Percentiles rank a stretch among this genome's conserved stretches.
These are phyloP conservation scores for Lenzites betulinus DNA, from an alignment of 768 basidiomycete species.

Conservation along the genomic window DNA sequence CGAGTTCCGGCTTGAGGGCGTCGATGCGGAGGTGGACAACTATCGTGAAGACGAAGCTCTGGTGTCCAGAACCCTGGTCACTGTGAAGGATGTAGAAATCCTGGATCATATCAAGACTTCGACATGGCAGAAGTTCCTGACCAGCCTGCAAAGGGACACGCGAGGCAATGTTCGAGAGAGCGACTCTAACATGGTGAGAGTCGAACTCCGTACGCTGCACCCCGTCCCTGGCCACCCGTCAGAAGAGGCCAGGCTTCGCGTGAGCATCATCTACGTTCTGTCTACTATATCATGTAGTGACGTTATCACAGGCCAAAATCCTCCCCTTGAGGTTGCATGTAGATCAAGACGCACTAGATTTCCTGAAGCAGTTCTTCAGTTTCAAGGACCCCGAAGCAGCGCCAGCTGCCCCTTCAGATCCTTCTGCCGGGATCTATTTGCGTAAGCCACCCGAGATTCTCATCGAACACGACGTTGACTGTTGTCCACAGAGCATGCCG, in stretches of 20 bases:
- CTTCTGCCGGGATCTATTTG: constrained; percentile 62
- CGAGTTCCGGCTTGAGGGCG: constrained; percentile 72
- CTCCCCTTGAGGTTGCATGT: constrained; percentile 90
- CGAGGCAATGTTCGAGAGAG: constrained; percentile 89
- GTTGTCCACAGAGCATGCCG: constrained; percentile 72
- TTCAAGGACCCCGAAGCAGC: constrained; percentile 68
- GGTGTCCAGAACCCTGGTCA: constrained; percentile 67
- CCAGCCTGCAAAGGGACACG: constrained; percentile 79
- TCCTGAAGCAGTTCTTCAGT: constrained; percentile 93
- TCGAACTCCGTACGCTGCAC: constrained; percentile 75
- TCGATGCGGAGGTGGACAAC: constrained; percentile 68
- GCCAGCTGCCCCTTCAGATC: constrained; percentile 37
- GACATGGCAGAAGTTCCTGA: constrained; percentile 97
- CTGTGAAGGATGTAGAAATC: constrained; percentile 79
- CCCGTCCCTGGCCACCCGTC: constrained; percentile 67
- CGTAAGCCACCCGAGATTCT: constrained; percentile 48
- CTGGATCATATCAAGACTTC: constrained; percentile 98
- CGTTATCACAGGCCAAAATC: constrained; percentile 70
- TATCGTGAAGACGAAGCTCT: constrained; percentile 56
- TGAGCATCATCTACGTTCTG: constrained; percentile 36
- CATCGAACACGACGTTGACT: background rate
- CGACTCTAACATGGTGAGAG: constrained; percentile 89
- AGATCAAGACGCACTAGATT: constrained; percentile 98
- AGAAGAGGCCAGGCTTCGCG: constrained; percentile 79
- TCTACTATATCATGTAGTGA: background rate